Evolutionary conservation across 805 yeast genomes (phyloP), one percentile per base, ranked within the genome.

Genomic region (Metschnikowia continentalis): DNA sequence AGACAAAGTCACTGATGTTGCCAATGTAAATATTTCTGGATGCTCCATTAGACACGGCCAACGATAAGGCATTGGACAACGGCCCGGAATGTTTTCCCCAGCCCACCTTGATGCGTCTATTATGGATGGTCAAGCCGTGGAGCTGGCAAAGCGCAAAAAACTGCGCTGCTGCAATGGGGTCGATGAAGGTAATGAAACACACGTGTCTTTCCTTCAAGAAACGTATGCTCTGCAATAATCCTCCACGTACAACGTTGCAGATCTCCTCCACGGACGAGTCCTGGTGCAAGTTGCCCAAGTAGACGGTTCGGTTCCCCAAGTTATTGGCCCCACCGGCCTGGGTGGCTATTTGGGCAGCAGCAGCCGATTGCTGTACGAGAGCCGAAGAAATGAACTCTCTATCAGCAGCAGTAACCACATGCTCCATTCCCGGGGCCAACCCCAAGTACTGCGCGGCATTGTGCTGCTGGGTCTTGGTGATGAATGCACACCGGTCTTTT

Each of bases 21-120:
- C 97, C 98, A 58, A 92, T 79, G 68, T 94, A 92, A 42, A 92
- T 88, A 63, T 94, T 92, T 69, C 99, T 81, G 19, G 94, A 83
- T 0, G 97, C 98, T 38, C 98, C 98, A 56, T 88, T 86, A 20
- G 94, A 84, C 23, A 91, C 96, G 0, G 97, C 97, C 51, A 88
- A 72, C 6, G 91, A 86, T 51, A 92, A 78, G 2, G 96, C 90
- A 58, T 88, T 87, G 10, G 95, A 84, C 56, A 92, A 76, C 1
- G 96, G 90, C 10, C 98, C 98, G 5, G 96, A 84, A 65, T 92
- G 97, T 69, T 90, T 91, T 43, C 98, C 99, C 98, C 99, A 92
- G 19, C 97, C 97, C 50, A 92, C 90, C 66, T 88, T 89, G 58
- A 92, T 86, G 61, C 91, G 80, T 61, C 95, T 79, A 65, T 85